These are phyloP conservation scores for Blepharisma stoltei DNA, from an alignment of 73 alveolate species.

Conservation along the genomic window DNA sequence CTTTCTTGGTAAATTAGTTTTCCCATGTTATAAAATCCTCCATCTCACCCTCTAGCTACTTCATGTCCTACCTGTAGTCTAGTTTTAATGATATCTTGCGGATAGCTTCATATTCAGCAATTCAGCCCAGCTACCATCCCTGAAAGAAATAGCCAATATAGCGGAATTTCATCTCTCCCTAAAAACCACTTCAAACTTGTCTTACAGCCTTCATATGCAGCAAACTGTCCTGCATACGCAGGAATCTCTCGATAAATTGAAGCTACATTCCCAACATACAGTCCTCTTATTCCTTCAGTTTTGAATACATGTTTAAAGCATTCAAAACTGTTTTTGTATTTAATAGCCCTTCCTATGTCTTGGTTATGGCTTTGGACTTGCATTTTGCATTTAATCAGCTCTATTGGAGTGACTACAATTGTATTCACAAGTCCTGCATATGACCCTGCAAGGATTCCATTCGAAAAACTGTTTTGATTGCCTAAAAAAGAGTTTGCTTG, in stretches of 20 bases:
- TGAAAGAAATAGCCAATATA: background rate
- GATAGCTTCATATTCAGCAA: slow-evolving; percentile 44
- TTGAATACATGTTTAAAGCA: slow-evolving; percentile 27
- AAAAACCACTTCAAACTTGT: background rate
- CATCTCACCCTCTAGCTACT: slow-evolving; percentile 31
- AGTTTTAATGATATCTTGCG: slow-evolving; percentile 46
- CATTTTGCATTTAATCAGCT: slow-evolving; percentile 42
- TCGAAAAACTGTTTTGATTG: slow-evolving; percentile 8
- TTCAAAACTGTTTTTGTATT: slow-evolving; percentile 34
- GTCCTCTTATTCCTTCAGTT: slow-evolving; percentile 40
- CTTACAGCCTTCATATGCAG: slow-evolving; percentile 30
- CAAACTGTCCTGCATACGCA: slow-evolving; percentile 39
- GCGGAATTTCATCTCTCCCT: slow-evolving; percentile 27
- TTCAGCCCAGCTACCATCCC: slow-evolving; percentile 35
- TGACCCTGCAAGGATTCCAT: slow-evolving; percentile 34
- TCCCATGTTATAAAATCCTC: slow-evolving; percentile 38
- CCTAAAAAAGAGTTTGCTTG: slow-evolving; percentile 18
- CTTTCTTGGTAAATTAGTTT: slow-evolving; percentile 25
- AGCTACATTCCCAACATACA: slow-evolving; percentile 32
- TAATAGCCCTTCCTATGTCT: background rate
- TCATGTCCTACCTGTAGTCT: slow-evolving; percentile 29
- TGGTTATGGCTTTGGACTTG: slow-evolving; percentile 34
- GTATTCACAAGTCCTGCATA: slow-evolving; percentile 40
- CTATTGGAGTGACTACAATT: slow-evolving; percentile 41
- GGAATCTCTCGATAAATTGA: slow-evolving; percentile 36